phyloP scores from a whole-genome alignment of 371 early-diverging fungal species.

The Rhizomucor pusillus region DNA sequence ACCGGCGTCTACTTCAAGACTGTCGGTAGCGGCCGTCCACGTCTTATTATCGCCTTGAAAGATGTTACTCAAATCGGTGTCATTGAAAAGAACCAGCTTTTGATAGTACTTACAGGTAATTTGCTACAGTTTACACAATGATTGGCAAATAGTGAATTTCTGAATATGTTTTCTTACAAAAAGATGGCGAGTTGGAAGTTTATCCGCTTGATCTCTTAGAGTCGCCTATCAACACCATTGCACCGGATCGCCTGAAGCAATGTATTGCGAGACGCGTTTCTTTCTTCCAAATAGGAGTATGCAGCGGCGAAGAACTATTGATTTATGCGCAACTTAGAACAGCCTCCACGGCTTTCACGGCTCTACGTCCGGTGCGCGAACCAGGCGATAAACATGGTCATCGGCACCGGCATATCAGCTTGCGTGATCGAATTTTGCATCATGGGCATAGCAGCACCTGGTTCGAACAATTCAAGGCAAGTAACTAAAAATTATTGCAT shows the following conservation, averaged over 20 bases:
- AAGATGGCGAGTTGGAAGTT: constrained; percentile 40
- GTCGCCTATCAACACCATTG: constrained; percentile 23
- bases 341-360: constrained; percentile 20
- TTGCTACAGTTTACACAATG: neutral
- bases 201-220: constrained; percentile 49
- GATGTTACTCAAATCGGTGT: constrained; percentile 23
- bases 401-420: neutral
- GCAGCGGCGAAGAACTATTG: constrained; percentile 49
- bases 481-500: neutral
- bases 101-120: constrained; percentile 23
- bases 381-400: neutral
- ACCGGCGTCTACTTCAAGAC: constrained; percentile 59
- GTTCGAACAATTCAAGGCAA: constrained; percentile 19
- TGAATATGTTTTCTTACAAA: constrained; percentile 23
- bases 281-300: constrained; percentile 68
- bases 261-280: constrained; percentile 53
- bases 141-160: neutral
- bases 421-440: neutral
- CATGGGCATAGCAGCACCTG: constrained; percentile 18
- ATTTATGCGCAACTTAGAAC: constrained; percentile 40
- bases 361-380: constrained; percentile 9
- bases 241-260: constrained; percentile 20
- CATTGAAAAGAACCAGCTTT: constrained; percentile 19
- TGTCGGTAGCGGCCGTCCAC: constrained; percentile 4
- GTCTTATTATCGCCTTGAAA: constrained; percentile 9